phyloP scores from a whole-genome alignment of 2,329 filamentous ascomycete genomes.

The Phoma sp. region DNA sequence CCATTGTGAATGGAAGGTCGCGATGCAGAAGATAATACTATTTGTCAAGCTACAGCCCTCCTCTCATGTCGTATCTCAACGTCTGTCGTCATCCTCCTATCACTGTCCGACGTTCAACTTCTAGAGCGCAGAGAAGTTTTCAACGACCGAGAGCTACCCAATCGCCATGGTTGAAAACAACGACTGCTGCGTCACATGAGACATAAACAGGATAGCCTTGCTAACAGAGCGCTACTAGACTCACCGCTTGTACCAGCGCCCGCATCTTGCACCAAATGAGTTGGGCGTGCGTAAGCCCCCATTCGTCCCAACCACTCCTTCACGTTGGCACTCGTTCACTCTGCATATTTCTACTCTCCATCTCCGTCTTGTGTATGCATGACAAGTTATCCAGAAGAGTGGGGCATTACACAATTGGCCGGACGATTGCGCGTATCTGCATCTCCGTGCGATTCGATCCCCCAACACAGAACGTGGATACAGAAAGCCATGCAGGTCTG shows the following conservation, averaged over 20 bases:
- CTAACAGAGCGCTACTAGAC: conserved; percentile 4
- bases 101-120: neutral
- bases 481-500: conserved; percentile 15
- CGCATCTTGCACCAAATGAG: conserved; percentile 11
- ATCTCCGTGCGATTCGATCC: conserved; percentile 5
- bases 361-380: conserved; percentile 2
- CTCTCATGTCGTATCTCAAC: neutral
- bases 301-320: conserved; percentile 1
- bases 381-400: neutral
- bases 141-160: neutral
- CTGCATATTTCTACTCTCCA: neutral
- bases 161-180: neutral
- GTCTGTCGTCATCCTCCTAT: neutral
- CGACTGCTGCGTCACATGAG: conserved; percentile 5
- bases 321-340: neutral
- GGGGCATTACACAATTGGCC: conserved; percentile 8
- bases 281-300: conserved; percentile 5
- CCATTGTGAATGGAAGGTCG: conserved; percentile 4
- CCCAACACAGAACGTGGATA: conserved; percentile 5
- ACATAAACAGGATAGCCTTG: conserved; percentile 12
- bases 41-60: neutral
- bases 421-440: conserved; percentile 13
- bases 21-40: neutral
- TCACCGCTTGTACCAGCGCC: conserved; percentile 11
- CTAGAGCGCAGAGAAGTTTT: neutral